Percentiles rank a stretch among this genome's conserved stretches.
Conservation (phyloP, 2,329 filamentous ascomycete genomes). For the Fusarium sp. region DNA sequence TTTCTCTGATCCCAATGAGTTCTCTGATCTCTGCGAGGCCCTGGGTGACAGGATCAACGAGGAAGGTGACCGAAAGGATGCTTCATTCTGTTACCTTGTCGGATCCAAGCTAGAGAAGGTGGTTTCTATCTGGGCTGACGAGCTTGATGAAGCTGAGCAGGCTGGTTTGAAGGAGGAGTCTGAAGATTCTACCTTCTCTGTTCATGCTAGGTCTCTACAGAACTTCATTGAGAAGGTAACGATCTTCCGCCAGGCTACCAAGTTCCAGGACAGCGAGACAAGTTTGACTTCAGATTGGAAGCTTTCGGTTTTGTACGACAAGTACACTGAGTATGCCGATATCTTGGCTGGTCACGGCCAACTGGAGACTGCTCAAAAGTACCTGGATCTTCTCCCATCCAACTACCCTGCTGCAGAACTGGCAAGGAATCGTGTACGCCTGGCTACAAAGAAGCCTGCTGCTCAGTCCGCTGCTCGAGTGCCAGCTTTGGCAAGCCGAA, state of each 20-base stretch:
- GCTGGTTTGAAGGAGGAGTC: conserved; percentile 76
- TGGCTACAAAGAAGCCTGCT: conserved; percentile 74
- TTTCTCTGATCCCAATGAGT: conserved; percentile 90
- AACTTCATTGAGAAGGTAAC: conserved; percentile 98
- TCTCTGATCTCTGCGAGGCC: conserved; percentile 93
- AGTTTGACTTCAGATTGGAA: conserved; percentile 85
- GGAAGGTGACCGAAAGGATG: conserved; percentile 82
- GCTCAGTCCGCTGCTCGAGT: conserved; percentile 45
- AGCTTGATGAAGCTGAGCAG: conserved; percentile 87
- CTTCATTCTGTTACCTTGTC: conserved; percentile 95
- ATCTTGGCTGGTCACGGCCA: conserved; percentile 93
- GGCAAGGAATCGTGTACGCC: conserved; percentile 84
- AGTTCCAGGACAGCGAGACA: conserved; percentile 86
- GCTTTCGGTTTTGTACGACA: conserved; percentile 86
- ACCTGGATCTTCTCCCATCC: conserved; percentile 86
- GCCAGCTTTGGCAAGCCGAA: conserved; percentile 50
- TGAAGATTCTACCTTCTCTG: conserved; percentile 86
- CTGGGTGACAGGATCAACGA: conserved; percentile 92
- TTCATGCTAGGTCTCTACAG: conserved; percentile 89
- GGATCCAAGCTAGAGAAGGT: conserved; percentile 98
- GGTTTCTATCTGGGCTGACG: conserved; percentile 90
- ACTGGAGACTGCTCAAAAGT: conserved; percentile 87
- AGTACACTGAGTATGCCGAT: conserved; percentile 97
- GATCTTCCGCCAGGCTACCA: conserved; percentile 92
- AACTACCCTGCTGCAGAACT: conserved; percentile 89